phyloP scores from a whole-genome alignment of 176 grass and related monocot genomes.

The Oryza officinalis region DNA sequence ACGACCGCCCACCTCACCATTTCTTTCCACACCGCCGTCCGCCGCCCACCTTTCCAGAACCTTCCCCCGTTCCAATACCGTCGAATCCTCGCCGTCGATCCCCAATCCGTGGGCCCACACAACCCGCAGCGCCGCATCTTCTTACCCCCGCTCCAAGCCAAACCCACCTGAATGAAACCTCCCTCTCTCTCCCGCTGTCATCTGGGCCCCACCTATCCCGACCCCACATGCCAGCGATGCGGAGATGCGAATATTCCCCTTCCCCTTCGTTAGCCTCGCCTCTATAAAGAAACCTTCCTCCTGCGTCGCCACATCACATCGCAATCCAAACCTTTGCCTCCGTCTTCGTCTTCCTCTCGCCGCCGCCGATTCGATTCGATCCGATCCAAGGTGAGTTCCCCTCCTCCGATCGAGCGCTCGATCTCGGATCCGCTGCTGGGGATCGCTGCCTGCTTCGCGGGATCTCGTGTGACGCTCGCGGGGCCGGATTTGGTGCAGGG shows the following conservation, averaged over 20 bases:
- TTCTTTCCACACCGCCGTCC: no score
- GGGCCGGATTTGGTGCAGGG: conserved; percentile 32
- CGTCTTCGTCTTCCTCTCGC: background rate
- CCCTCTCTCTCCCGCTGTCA: background rate
- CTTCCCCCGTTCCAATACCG: background rate
- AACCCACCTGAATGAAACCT: background rate
- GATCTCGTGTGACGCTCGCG: background rate
- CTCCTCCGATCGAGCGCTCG: background rate
- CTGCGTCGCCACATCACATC: conserved; percentile 3
- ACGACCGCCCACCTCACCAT: no score
- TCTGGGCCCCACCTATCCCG: fast-evolving
- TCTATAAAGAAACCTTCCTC: conserved; percentile 20
- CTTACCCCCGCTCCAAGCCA: conserved; percentile 38
- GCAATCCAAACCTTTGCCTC: background rate
- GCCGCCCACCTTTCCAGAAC: background rate
- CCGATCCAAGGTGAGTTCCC: conserved; percentile 38
- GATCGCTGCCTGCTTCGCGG: background rate
- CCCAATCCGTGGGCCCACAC: conserved; percentile 24
- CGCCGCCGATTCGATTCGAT: conserved; percentile 6
- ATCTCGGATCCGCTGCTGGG: conserved; percentile 3
- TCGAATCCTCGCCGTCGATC: conserved; percentile 37
- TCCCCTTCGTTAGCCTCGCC: background rate
- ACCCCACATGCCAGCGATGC: background rate
- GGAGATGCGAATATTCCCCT: conserved; percentile 11
- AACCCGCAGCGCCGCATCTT: conserved; percentile 20